Evolutionary conservation across 371 early-diverging fungal genomes (phyloP), one percentile per base, ranked within the genome.

Genomic region (Syncephalastrum contaminatum): DNA sequence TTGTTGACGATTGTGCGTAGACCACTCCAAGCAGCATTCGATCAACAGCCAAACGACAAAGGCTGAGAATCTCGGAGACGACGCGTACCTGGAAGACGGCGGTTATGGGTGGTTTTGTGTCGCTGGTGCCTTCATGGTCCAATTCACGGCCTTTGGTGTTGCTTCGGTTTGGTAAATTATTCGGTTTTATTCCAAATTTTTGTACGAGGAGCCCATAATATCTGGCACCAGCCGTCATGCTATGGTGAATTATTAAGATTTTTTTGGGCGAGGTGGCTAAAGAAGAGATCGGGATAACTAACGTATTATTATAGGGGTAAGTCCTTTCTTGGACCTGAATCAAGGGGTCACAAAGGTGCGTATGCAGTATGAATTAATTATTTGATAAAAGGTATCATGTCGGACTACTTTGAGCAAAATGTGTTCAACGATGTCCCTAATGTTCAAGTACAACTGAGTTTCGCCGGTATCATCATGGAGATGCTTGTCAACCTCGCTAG

Each of bases 41-140:
- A 50, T 24, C 36, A 50, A 16, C 50, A 51, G 42, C 6, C 13
- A 39, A 14, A 36, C 36, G 10, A 30, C 36, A 10, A 30, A 30
- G 10, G 36, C 36, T 6, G 36, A 30, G 36, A 30, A 30, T 12
- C 47, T 39, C 1, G 27, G 27, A 25, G 30, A 50, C 19, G 57
- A 57, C 14, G 50, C 36, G 57, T 21, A 42, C 48, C 36, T 44
- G 14, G 45, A 36, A 22, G 87, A 85, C 52, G 83, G 86, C 19
- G 60, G 73, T 1, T 77, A 75, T 42, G 88, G 82, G 0, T 89
- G 87, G 87, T 41, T 78, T 0, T 81, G 84, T 3, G 85, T 85
- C 8, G 50, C 72, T 0, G 73, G 83, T 2, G 75, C 80, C 3
- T 87, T 83, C 63, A 47, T 81, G 8, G 78, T 77, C 45, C 80